These are phyloP conservation scores for Coemansia sp. DNA, from an alignment of 192 early-diverging fungal genomes.

Conservation along the genomic window DNA sequence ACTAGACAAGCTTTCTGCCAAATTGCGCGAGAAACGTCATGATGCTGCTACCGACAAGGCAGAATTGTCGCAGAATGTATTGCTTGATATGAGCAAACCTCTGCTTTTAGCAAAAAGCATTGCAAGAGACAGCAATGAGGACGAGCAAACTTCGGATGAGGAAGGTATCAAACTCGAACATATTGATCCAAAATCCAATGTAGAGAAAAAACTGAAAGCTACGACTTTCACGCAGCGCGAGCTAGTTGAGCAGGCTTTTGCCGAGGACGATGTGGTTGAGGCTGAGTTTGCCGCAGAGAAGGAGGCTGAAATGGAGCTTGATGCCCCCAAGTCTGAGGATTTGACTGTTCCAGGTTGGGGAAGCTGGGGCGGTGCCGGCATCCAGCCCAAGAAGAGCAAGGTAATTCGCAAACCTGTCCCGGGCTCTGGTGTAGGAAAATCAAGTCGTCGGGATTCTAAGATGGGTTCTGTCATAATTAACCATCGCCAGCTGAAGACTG, in stretches of 20 bases:
- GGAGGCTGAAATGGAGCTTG: conserved; percentile 62
- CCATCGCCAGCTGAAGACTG: conserved; percentile 76
- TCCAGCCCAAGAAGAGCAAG: conserved; percentile 64
- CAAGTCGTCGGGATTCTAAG: conserved; percentile 30
- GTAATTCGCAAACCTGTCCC: conserved; percentile 52
- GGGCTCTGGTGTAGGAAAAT: conserved; percentile 22
- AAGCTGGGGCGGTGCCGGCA: conserved; percentile 71
- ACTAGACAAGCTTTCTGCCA: conserved; percentile 65
- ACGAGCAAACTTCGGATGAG: conserved; percentile 4
- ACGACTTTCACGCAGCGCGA: conserved; percentile 71
- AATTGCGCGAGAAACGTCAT: conserved; percentile 63
- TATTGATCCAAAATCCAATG: conserved; percentile 15
- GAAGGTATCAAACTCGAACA: conserved; percentile 13
- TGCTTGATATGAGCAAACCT: conserved; percentile 71
- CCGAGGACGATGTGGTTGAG: conserved; percentile 85
- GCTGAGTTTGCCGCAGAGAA: conserved; percentile 91
- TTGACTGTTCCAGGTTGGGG: conserved; percentile 95
- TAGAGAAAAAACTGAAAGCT: conserved; percentile 53
- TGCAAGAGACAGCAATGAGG: conserved; percentile 10
- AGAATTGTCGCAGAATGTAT: conserved; percentile 57
- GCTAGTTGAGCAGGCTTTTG: conserved; percentile 91
- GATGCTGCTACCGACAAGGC: conserved; percentile 2
- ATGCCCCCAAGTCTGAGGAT: conserved; percentile 77
- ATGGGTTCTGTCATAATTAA: conserved; percentile 81
- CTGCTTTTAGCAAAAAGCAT: conserved; percentile 16